These are phyloP conservation scores for Claviceps sp. DNA, from an alignment of 2,329 filamentous ascomycete species.

Conservation along the genomic window DNA sequence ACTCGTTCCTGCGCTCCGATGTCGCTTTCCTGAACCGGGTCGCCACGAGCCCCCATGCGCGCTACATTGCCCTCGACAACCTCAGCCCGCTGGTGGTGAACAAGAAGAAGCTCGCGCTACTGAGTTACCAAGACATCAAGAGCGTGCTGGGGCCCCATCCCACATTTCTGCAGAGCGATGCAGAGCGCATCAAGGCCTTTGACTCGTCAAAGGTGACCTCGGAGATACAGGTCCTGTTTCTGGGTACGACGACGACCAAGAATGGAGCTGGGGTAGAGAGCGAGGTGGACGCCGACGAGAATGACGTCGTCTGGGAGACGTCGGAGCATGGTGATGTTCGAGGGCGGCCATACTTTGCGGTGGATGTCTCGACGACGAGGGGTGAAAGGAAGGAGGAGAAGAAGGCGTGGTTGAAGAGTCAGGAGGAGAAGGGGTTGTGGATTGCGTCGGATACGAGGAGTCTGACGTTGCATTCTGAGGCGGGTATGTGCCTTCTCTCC, in stretches of 20 bases:
- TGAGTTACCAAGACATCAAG: slow-evolving; percentile 54
- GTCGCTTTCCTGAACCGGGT: slow-evolving; percentile 56
- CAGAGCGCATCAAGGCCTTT: slow-evolving; percentile 57
- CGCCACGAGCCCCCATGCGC: slow-evolving; percentile 49
- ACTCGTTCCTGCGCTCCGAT: slow-evolving; percentile 64
- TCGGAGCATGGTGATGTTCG: slow-evolving; percentile 51
- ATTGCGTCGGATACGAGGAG: slow-evolving; percentile 56
- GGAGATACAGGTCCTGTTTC: slow-evolving; percentile 61
- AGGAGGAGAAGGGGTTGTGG: slow-evolving; percentile 42
- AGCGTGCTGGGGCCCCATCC: slow-evolving; percentile 57
- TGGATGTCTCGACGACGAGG: slow-evolving; percentile 70
- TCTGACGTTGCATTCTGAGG: slow-evolving; percentile 44
- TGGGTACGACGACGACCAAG: slow-evolving; percentile 59
- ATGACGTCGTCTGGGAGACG: neutral
- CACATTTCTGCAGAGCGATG: slow-evolving; percentile 53
- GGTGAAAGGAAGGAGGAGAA: slow-evolving; percentile 52
- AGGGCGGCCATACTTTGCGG: slow-evolving; percentile 74
- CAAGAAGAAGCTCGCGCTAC: slow-evolving; percentile 50
- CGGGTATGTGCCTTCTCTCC: slow-evolving; percentile 35
- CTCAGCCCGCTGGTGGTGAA: slow-evolving; percentile 56
- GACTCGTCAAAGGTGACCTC: slow-evolving; percentile 58
- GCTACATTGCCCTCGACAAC: slow-evolving; percentile 67
- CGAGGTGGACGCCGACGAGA: slow-evolving; percentile 19
- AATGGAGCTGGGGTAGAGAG: slow-evolving; percentile 14
- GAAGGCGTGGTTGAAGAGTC: slow-evolving; percentile 28